phyloP scores from a whole-genome alignment of 2,329 filamentous ascomycete species.

The Aureobasidium vineae region DNA sequence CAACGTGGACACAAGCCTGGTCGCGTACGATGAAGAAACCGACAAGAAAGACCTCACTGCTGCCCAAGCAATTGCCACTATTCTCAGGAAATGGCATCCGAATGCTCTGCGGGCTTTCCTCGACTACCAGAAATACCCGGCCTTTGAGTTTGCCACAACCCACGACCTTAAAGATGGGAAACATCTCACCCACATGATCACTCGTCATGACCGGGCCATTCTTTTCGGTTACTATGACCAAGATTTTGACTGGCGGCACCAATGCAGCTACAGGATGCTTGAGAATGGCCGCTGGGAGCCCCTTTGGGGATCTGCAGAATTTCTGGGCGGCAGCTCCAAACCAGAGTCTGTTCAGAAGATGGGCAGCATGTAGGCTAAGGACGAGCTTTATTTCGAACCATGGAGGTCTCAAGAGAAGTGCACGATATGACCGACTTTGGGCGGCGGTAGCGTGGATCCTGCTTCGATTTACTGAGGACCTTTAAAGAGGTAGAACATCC shows the following conservation, averaged over 20 bases:
- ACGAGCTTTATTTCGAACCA: neutral
- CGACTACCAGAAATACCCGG: neutral
- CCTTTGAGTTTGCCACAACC: neutral
- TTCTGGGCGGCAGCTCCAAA: neutral
- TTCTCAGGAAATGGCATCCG: constrained; percentile 7
- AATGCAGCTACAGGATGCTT: neutral
- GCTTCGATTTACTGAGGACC: neutral
- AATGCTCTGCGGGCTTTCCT: constrained; percentile 8
- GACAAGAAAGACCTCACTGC: neutral
- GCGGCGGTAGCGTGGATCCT: neutral
- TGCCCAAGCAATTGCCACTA: neutral
- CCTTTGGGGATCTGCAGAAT: neutral
- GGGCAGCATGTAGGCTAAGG: neutral
- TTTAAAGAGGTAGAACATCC: neutral
- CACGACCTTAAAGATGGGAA: too few relatives aligned
- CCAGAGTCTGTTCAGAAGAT: neutral
- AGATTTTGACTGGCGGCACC: neutral
- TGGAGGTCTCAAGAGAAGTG: neutral
- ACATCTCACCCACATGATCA: too few relatives aligned
- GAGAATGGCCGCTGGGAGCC: neutral
- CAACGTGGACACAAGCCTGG: neutral
- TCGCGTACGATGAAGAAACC: too few relatives aligned
- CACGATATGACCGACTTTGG: neutral
- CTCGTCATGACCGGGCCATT: neutral
- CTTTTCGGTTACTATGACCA: neutral